Evolutionary conservation across 2,329 filamentous ascomycete species (phyloP), one percentile per base, ranked within the genome.

Genomic region (Penicillium sp.): DNA sequence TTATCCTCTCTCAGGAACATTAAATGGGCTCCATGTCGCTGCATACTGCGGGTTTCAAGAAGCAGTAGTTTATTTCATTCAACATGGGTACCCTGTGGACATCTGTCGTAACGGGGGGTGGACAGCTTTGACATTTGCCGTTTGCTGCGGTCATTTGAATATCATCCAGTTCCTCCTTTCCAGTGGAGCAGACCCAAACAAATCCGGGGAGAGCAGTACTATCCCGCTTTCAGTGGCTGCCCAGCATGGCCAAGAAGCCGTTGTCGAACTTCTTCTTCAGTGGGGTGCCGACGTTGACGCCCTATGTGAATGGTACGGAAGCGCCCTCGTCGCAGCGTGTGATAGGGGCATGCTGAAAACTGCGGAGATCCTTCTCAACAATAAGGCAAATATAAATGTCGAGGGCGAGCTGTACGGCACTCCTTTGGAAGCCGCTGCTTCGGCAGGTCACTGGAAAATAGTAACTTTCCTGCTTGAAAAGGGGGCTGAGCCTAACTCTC

Each of bases 131-230:
- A 12, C 3, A 25, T 25, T 8, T 1, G 47, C 36, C 1, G 7
- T 41, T 8, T 8, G 17, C 31, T 1, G 19, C 0, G 36, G 7
- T 5, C 36, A 41, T 17, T 0, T 4, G 3, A 9, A 31, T 25
- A 0, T 41, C 12, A 0, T 0, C 6, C 9, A 14, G 7, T 25
- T 41, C 1, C 47, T 50, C 8, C 26, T 50, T 26, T n/a, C 36
- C 5, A 0, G 17, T 3, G 47, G 47, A 9, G 47, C 47, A 1
- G 17, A 50, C 22, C 12, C 35, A 31, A 41, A 50, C 1, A 7
- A 8, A 31, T 1, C 2, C 8, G 4, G 11, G 0, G 4, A 19
- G 11, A 1, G 38, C 2, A 2, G 0, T 2, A 3, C 8, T 5
- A 37, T 10, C 16, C 44, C 44, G 6, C 46, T 49, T 30, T 12